These are phyloP conservation scores for Ramalina intermedia DNA, from an alignment of 495 filamentous ascomycete genomes.

Conservation along the genomic window DNA sequence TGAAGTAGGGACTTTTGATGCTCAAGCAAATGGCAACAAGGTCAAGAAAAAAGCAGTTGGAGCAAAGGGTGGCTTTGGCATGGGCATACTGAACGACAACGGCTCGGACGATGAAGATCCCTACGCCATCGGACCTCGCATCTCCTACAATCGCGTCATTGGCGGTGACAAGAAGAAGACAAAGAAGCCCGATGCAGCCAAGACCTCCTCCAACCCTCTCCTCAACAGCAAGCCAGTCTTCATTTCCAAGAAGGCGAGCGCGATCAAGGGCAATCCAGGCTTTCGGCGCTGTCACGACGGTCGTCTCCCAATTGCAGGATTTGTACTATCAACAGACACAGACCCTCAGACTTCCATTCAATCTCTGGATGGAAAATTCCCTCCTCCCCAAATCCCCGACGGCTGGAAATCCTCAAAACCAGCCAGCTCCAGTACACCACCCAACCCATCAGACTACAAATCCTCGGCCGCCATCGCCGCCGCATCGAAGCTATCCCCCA, in stretches of 20 bases:
- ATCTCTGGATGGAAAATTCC: conserved; percentile 46
- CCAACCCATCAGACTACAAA: conserved; percentile 32
- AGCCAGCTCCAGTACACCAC: conserved; percentile 11
- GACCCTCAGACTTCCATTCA: conserved; percentile 40
- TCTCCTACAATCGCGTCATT: conserved; percentile 76
- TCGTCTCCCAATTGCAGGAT: conserved; percentile 72
- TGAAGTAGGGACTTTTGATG: conserved; percentile 26
- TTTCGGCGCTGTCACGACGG: conserved; percentile 81
- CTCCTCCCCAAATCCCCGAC: conserved; percentile 58
- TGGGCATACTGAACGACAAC: conserved; percentile 84
- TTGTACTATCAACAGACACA: conserved; percentile 47
- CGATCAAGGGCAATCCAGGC: conserved; percentile 39
- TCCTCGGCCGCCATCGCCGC: conserved; percentile 64
- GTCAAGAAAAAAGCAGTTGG: conserved; percentile 35
- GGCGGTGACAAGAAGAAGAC: conserved; percentile 80
- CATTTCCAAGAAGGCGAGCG: conserved; percentile 55
- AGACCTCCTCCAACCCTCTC: conserved; percentile 44
- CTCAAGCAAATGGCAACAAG: conserved; percentile 8
- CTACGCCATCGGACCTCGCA: conserved; percentile 79
- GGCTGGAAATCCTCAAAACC: conserved; percentile 62
- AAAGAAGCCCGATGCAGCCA: conserved; percentile 31
- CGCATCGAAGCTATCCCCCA: conserved; percentile 62
- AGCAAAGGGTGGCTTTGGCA: conserved; percentile 58
- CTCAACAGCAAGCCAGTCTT: conserved; percentile 58
- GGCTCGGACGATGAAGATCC: conserved; percentile 97